Evolutionary conservation across 208 protist genomes (phyloP), one percentile per base, ranked within the genome.

Genomic region (Acanthamoeba pearcei): DNA sequence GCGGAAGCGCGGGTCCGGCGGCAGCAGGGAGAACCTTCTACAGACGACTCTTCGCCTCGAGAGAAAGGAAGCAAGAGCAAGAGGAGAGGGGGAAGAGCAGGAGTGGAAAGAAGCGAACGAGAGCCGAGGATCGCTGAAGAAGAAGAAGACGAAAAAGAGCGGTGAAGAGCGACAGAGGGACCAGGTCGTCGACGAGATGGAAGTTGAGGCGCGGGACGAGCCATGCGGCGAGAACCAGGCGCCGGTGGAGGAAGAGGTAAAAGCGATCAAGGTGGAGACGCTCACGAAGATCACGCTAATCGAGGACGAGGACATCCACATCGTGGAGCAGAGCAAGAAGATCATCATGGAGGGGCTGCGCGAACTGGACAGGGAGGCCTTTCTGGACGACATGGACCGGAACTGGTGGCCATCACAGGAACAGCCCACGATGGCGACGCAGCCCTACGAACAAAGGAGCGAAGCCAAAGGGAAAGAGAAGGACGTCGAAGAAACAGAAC

Each of bases 371-470:
- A 27, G 15, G 19, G 76, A 83, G 42, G 27, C 42, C 76, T 83
- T 83, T n/a, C 76, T 83, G 19, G 76, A 83, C 22, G 76, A 83
- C 42, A 19, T 83, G n/a, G 76, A 83, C 35, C 76, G 76, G 15
- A 83, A 55, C 76, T 83, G 76, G 76, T 53, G 42, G 42, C 76
- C 49, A 35, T 27, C 12, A 29, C n/a, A 35, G 27, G 32, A 74
- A 42, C 32, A 74, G 13, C 27, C 10, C 13, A 27, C 68, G 32
- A 29, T 24, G 68, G 15, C 35, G 13, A 15, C 68, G 15, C 62
- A 68, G 27, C 62, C 24, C 62, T n/a, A 27, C 29, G 29, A 27
- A 19, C n/a, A n/a, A 22, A 32, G 68, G 22, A n/a, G 68, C 29
- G 32, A 74, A 22, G 27, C 27, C 32, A 74, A 46, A 46, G 72